Percentiles rank a stretch among this genome's conserved stretches.
Evolutionary conservation across 768 basidiomycete genomes (phyloP).

Genomic region (Clitopilus hobsonii): DNA sequence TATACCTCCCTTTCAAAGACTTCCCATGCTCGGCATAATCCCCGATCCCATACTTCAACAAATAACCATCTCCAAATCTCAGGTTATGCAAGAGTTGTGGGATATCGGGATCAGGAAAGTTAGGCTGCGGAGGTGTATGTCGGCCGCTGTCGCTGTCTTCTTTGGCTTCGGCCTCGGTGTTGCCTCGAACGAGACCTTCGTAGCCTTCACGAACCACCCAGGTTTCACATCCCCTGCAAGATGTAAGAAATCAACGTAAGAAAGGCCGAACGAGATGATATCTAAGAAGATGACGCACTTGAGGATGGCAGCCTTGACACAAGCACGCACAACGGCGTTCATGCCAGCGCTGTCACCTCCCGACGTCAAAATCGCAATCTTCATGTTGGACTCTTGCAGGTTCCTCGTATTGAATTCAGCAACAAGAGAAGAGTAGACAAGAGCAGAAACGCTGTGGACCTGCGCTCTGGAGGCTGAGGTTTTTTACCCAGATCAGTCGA

Average conservation of each 20-base stretch:
- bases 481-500: not conserved
- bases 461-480: not conserved
- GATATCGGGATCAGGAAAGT: constrained; percentile 5
- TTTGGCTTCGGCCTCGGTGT: constrained; percentile 34
- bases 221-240: constrained; percentile 83
- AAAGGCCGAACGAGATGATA: not conserved
- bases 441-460: not conserved
- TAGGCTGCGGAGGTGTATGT: constrained; percentile 9
- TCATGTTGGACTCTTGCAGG: constrained; percentile 41
- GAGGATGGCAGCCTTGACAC: constrained; percentile 89
- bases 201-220: constrained; percentile 98
- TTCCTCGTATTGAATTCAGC: not conserved
- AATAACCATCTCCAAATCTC: constrained; percentile 76
- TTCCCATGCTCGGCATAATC: constrained; percentile 58
- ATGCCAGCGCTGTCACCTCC: constrained; percentile 98
- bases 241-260: not conserved
- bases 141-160: constrained; percentile 6
- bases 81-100: constrained; percentile 58
- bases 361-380: constrained; percentile 90
- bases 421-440: no score
- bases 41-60: constrained; percentile 77
- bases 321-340: constrained; percentile 92
- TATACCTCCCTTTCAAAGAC: constrained; percentile 85
- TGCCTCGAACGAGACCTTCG: constrained; percentile 96
- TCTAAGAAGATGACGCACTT: constrained; percentile 47